These are phyloP conservation scores for Coleophoma cylindrospora DNA, from an alignment of 2,329 filamentous ascomycete genomes.

Conservation along the genomic window DNA sequence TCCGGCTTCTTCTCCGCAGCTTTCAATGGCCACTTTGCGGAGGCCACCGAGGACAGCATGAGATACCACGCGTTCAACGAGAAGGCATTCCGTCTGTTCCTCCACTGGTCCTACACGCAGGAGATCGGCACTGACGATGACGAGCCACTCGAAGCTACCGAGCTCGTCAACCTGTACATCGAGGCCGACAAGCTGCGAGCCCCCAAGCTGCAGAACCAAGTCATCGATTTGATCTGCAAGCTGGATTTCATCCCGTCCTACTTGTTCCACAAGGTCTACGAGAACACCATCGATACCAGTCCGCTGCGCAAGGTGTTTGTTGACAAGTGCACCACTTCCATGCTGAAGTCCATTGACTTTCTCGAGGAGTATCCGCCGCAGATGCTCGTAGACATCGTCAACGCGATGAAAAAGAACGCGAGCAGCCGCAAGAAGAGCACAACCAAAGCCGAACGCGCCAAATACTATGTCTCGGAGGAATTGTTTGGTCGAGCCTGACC, in stretches of 20 bases:
- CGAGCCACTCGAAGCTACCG: background rate
- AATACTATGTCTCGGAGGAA: too few relatives aligned
- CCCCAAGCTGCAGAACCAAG: background rate
- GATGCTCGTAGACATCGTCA: background rate
- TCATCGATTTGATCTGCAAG: background rate
- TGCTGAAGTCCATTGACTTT: background rate
- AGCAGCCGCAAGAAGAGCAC: too few relatives aligned
- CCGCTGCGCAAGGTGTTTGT: background rate
- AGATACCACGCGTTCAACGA: background rate
- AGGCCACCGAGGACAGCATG: background rate
- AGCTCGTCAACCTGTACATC: background rate
- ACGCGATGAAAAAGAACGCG: background rate
- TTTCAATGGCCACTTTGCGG: background rate
- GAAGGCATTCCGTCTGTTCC: background rate
- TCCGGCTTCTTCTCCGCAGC: background rate
- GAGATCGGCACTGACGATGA: background rate
- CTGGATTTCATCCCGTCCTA: background rate
- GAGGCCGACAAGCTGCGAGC: background rate
- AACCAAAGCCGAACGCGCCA: too few relatives aligned
- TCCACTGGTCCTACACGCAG: background rate
- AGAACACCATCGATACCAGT: background rate
- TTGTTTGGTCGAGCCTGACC: too few relatives aligned
- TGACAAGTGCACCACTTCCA: background rate
- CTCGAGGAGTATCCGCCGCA: background rate
- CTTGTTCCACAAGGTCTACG: background rate